Base-by-base conservation (phyloP, 805 yeast species). In the Candida multigemmis region DNA sequence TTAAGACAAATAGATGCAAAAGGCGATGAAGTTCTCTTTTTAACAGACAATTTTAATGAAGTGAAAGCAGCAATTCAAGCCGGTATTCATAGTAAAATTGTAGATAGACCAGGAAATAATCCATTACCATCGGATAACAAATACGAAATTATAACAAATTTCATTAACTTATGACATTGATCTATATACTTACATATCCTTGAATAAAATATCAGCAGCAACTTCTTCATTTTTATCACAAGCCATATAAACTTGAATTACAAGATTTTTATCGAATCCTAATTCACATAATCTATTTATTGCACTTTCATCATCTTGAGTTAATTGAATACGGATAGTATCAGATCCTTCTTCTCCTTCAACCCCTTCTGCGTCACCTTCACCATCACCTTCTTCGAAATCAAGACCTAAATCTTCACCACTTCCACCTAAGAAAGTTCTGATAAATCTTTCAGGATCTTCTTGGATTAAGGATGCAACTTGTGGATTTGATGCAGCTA, bases 151-250 rank as follows among this genome's bases (percentile, higher is more conserved):
- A 51, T 64, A 10, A 21, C 13, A 5, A 15, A 24, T 21, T 36
- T 36, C 21, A 20, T 7, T 11, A n/a, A 17, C 10, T 10, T 17
- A 7, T n/a, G 9, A 20, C 22, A 6, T 20, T n/a, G 9, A 7
- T n/a, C 22, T 20, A 10, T n/a, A 8, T 7, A 20, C 22, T 22
- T 48, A 55, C 48, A 52, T 50, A 48, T 60, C 67, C 36, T 67
- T 58, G 43, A 91, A 82, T 42, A 91, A 65, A 47, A 85, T 73
- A 60, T 91, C 91, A 13, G 97, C 98, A 22, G 98, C 86, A 44
- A 84, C 71, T 62, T 89, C 96, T 61, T 91, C 98, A 56, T 91
- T 85, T 60, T 86, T 89, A 47, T 91, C 98, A 56, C 98, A 91
- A 22, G 97, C 97, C 68, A 91, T 77, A 60, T 84, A 91, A 16